Evolutionary conservation across 2,329 filamentous ascomycete species (phyloP), one percentile per base, ranked within the genome.

Genomic region (Fusarium beomiforme): DNA sequence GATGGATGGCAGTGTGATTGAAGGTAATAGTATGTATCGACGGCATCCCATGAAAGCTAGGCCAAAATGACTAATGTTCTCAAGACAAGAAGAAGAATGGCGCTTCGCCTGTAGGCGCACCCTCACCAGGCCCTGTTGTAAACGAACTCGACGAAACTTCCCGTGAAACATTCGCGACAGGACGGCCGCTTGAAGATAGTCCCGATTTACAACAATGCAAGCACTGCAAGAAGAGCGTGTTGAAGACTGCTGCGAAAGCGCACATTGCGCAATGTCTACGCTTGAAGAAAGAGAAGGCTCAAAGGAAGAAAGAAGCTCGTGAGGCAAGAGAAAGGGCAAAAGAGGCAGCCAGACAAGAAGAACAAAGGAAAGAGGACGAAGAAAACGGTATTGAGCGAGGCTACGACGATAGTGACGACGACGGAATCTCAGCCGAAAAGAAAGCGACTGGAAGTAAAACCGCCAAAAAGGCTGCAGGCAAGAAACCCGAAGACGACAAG

Each of bases 221-320:
- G 79, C 94, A 97, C 79, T 99, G 95, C 84, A 97, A 96, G 82
- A 95, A 97, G 76, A 92, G 92, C 55, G 89, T 97, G 16, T 85
- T 96, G 17, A 92, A 91, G 75, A 89, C 89, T 34, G 90, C 90
- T 1, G 92, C 93, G 4, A 91, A 91, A 64, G 88, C 89, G 21
- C 95, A 99, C 78, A 93, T 97, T 66, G 91, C 91, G 39, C 89
- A 91, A 47, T 99, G 95, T 76, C 83, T 98, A 62, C 92, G 91
- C 73, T 89, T 94, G 60, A 97, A 97, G 83, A 94, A 92, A 76
- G 91, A 93, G 79, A 93, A 93, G 82, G 91, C 91, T 2, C 90
- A 92, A 77, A 88, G 90, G 57, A 93, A 93, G 82, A 93, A 93
- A 76, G 92, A 93, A 76, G 90, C 91, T 1, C 86, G 91, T 29